Evolutionary conservation across 495 filamentous ascomycete genomes (phyloP).

Genomic region (Podospora pseudoanserina): DNA sequence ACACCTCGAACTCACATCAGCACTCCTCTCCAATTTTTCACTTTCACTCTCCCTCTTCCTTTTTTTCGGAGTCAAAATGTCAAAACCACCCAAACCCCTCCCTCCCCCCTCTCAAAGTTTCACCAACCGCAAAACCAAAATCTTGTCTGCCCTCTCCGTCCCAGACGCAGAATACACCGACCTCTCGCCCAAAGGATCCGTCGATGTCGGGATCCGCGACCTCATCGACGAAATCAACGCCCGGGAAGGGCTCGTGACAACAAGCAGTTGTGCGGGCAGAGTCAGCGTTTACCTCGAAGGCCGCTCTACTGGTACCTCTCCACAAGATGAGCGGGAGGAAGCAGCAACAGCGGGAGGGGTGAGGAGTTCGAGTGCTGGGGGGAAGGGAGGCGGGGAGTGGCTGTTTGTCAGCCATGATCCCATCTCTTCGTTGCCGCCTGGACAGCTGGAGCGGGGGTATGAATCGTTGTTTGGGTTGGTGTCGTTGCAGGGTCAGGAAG

Average conservation of each 20-base stretch:
- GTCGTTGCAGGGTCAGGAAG: slow-evolving; percentile 1
- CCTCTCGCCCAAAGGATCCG: slow-evolving; percentile 77
- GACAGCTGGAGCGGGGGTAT: slow-evolving; percentile 22
- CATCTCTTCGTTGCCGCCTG: slow-evolving; percentile 29
- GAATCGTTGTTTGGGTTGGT: slow-evolving; percentile 15
- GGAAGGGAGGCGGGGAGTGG: slow-evolving; percentile 80
- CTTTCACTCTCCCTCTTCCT: not conserved
- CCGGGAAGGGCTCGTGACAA: slow-evolving; percentile 72
- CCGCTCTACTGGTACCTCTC: no score
- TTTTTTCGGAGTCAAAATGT: not conserved
- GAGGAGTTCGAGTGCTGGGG: slow-evolving; percentile 49
- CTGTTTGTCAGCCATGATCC: slow-evolving; percentile 83
- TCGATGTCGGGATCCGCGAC: slow-evolving; percentile 71
- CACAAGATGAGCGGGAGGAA: not conserved
- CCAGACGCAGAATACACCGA: slow-evolving; percentile 68
- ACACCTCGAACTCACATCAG: not conserved
- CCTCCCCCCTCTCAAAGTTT: slow-evolving; percentile 44
- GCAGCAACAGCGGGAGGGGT: not conserved
- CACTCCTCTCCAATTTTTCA: not conserved
- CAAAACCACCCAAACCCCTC: slow-evolving; percentile 15
- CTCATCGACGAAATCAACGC: slow-evolving; percentile 74
- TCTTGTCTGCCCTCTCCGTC: slow-evolving; percentile 59
- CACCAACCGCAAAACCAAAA: slow-evolving; percentile 56
- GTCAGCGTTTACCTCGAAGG: slow-evolving; percentile 86
- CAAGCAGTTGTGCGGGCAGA: slow-evolving; percentile 84